Evolutionary conservation across 176 grass and related monocot species (phyloP).

Genomic region (Avena atlantica): DNA sequence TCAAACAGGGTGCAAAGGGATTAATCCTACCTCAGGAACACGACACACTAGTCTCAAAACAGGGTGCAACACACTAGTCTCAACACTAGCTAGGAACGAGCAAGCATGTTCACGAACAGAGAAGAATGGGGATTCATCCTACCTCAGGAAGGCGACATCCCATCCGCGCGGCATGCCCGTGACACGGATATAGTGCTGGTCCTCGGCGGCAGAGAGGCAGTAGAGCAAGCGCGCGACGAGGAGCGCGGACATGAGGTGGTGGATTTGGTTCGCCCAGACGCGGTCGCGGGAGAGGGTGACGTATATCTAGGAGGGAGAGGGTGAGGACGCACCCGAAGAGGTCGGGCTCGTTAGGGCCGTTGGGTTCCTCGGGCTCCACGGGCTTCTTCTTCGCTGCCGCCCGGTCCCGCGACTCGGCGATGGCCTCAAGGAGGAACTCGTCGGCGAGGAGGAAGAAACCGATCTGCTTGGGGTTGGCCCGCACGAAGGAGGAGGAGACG

Average conservation of each 20-base stretch:
- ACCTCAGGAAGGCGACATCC: constrained; percentile 65
- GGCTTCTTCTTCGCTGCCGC: constrained; percentile 34
- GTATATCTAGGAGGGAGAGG: constrained; percentile 72
- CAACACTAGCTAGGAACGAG: too few species aligned
- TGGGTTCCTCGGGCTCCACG: constrained; percentile 32
- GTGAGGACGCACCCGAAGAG: constrained; percentile 64
- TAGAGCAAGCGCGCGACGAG: constrained; percentile 70
- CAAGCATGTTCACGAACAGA: too few species aligned
- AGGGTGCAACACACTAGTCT: too few species aligned
- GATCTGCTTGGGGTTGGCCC: constrained; percentile 54
- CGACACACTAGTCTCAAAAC: too few species aligned
- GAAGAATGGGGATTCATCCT: too few species aligned
- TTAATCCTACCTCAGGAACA: too few species aligned
- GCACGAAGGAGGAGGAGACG: constrained; percentile 55
- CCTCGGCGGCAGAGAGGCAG: constrained; percentile 81
- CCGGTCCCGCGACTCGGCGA: constrained; percentile 52
- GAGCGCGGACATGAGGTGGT: constrained; percentile 88
- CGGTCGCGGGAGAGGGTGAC: constrained; percentile 69
- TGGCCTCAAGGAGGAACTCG: constrained; percentile 69
- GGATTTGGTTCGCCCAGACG: constrained; percentile 59
- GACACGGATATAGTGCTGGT: constrained; percentile 86
- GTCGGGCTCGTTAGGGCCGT: constrained; percentile 37
- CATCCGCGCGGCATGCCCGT: constrained; percentile 86
- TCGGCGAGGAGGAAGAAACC: constrained; percentile 90
- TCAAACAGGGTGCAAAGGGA: too few species aligned